These are phyloP conservation scores for Lichtheimia ramosa DNA, from an alignment of 371 early-diverging fungal species.

Conservation along the genomic window DNA sequence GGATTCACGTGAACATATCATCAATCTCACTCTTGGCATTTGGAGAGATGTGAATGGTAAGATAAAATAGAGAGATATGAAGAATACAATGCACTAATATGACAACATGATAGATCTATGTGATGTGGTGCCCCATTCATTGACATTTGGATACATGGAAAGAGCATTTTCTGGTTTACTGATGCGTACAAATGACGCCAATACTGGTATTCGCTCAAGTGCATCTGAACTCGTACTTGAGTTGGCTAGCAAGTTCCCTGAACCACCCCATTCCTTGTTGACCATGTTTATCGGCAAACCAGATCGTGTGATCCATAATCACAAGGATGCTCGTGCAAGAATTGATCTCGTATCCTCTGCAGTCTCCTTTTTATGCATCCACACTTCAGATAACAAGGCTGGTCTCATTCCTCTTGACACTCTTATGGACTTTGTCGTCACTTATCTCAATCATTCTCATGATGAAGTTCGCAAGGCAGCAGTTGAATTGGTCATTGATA, in stretches of 20 bases:
- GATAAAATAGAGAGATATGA: neutral
- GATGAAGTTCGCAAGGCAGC: slow-evolving; percentile 71
- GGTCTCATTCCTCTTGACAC: slow-evolving; percentile 30
- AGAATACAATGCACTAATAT: too few species aligned
- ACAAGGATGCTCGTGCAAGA: slow-evolving; percentile 34
- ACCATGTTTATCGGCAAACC: slow-evolving; percentile 51
- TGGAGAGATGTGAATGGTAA: slow-evolving; percentile 62
- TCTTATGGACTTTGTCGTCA: slow-evolving; percentile 60
- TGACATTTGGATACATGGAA: slow-evolving; percentile 47
- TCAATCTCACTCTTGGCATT: slow-evolving; percentile 46
- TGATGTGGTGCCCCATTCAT: slow-evolving; percentile 12
- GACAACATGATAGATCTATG: slow-evolving; percentile 27
- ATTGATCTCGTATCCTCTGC: slow-evolving; percentile 58
- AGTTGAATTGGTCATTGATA: slow-evolving; percentile 54
- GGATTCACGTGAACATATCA: slow-evolving; percentile 66
- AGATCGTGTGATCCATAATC: slow-evolving; percentile 33
- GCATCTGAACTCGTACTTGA: slow-evolving; percentile 51
- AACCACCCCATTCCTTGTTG: slow-evolving; percentile 48
- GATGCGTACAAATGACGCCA: slow-evolving; percentile 61
- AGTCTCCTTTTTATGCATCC: slow-evolving; percentile 38
- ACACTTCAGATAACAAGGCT: neutral
- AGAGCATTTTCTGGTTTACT: slow-evolving; percentile 55
- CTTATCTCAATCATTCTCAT: slow-evolving; percentile 63
- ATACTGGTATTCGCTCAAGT: slow-evolving; percentile 55
- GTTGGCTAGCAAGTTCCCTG: slow-evolving; percentile 53